phyloP scores from a whole-genome alignment of 2,329 filamentous ascomycete species.

The Sporothrix globosa region DNA sequence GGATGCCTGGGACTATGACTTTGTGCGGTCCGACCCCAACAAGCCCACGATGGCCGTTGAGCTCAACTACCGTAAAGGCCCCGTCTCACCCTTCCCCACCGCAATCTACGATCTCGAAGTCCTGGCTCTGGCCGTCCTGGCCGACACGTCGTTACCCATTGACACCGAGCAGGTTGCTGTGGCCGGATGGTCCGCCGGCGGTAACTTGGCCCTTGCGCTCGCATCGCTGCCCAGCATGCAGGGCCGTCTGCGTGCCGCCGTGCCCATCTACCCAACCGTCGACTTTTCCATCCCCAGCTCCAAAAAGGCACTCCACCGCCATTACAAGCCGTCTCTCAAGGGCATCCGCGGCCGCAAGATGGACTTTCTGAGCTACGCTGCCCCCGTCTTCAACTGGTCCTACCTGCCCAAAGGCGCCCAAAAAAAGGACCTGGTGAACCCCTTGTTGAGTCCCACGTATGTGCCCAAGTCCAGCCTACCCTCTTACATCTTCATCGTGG shows the following conservation, averaged over 20 bases:
- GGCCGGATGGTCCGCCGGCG: constrained; percentile 57
- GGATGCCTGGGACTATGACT: constrained; percentile 52
- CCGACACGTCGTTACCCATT: constrained; percentile 51
- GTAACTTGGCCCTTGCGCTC: constrained; percentile 51
- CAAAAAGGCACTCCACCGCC: constrained; percentile 42
- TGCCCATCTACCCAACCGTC: constrained; percentile 51
- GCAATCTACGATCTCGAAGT: constrained; percentile 52
- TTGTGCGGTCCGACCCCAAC: constrained; percentile 44
- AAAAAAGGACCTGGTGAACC: constrained; percentile 43
- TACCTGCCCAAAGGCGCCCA: constrained; percentile 46
- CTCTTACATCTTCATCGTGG: constrained; percentile 49
- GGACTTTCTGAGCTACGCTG: constrained; percentile 41
- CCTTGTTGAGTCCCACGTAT: constrained; percentile 48
- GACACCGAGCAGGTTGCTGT: constrained; percentile 49
- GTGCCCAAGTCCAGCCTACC: constrained; percentile 45
- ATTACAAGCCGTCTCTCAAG: constrained; percentile 45
- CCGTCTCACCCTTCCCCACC: constrained; percentile 49
- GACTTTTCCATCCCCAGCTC: constrained; percentile 45
- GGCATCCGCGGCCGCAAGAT: constrained; percentile 38
- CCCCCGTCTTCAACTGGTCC: constrained; percentile 47
- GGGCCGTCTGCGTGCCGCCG: constrained; percentile 42
- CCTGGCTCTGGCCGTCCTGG: constrained; percentile 48
- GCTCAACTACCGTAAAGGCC: constrained; percentile 56
- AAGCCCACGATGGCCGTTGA: constrained; percentile 51
- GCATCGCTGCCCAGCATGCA: constrained; percentile 47